phyloP scores from a whole-genome alignment of 495 filamentous ascomycete species.

The Letharia lupina region DNA sequence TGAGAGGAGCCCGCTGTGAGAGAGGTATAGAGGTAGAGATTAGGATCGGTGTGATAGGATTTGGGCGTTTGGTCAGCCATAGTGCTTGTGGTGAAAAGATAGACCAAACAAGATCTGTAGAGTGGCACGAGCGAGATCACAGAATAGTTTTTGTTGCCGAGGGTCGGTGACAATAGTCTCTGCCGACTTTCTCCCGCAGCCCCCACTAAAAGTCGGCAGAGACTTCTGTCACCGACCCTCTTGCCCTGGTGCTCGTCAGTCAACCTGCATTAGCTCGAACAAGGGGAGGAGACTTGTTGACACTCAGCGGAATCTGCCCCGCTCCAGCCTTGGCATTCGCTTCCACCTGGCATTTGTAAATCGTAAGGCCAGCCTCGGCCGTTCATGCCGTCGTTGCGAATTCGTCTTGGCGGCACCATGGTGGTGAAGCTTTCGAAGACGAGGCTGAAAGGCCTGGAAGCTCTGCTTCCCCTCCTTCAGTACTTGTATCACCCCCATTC shows the following conservation, averaged over 20 bases:
- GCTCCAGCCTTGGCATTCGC: background rate
- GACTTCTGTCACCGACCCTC: no score
- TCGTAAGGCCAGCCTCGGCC: background rate
- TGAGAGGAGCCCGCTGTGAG: constrained; percentile 95
- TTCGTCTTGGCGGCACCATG: background rate
- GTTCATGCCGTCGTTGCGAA: background rate
- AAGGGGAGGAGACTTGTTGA: no score
- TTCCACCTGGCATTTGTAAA: background rate
- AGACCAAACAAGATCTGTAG: background rate
- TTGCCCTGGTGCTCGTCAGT: background rate
- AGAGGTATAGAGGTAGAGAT: constrained; percentile 89
- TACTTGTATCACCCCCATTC: no score
- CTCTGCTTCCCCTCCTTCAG: background rate
- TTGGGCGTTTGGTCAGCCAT: constrained; percentile 43
- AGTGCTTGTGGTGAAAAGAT: constrained; percentile 12
- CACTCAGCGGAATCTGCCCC: background rate
- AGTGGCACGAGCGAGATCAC: background rate
- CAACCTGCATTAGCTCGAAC: no score
- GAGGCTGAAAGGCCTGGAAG: constrained; percentile 1
- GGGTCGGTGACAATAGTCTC: no score
- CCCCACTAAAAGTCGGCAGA: no score
- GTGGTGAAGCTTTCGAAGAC: background rate
- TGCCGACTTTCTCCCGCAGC: no score
- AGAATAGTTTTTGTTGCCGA: no score
- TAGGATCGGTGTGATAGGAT: constrained; percentile 64